Base-by-base conservation (phyloP, 1,139 yeast genomes). In the Suhomyces kunorum region DNA sequence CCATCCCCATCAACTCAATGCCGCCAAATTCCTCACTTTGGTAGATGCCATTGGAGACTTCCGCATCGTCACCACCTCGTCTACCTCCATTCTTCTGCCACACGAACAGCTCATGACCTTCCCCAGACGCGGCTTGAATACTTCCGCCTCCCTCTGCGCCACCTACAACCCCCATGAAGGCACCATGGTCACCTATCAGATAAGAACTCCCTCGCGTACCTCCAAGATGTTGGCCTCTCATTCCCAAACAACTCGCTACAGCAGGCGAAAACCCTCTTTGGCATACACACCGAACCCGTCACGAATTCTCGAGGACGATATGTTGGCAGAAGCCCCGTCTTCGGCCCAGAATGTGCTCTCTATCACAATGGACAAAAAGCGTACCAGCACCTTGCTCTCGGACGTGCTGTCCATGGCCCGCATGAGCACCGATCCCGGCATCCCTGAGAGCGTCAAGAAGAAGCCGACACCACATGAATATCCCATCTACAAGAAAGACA, bases 31-130 rank as follows among this genome's bases (percentile, higher is more conserved):
- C 50, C 64, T 84, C 44, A 75, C 88, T 0, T 61, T 87, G 48
- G 73, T 78, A 1, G 90, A 84, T 51, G 90, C 95, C 1, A 64
- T 83, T 34, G 78, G 78, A 4, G 90, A 86, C 16, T 67, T 83
- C 36, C 83, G 90, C 2, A 64, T 78, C 5, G 77, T 87, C 3
- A 77, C 81, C 0, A 79, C 92, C 0, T 81, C 89, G 0, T 80
- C 92, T 1, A 81, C 86, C 0, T 76, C 88, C 1, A 78, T 82
- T 1, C 76, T 87, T 9, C 71, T 83, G 0, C 63, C 76, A 1
- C 65, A 68, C 32, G 95, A 87, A 54, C 76, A 73, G 39, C 56
- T 87, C 30, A 54, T 78, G 32, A 58, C 68, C 17, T 80, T 79
- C 48, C 86, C 87, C 0, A 42, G 49, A 9, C 48, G 51, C 6